These are phyloP conservation scores for Penstemon davidsonii DNA, from an alignment of 257 asterid species.

Conservation along the genomic window DNA sequence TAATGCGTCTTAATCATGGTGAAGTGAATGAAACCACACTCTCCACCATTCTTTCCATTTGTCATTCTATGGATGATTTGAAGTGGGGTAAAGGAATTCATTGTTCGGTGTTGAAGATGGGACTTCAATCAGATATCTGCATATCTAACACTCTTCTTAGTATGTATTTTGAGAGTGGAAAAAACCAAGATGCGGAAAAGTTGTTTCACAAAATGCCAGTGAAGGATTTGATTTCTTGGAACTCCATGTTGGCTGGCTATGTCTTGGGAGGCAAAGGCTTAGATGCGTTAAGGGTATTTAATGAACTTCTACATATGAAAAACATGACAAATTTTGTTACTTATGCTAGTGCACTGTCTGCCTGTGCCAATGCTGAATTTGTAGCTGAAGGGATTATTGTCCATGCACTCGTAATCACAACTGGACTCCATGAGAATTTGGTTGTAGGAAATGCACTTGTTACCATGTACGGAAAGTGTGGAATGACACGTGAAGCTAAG, in stretches of 20 bases:
- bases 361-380: conserved; percentile 58
- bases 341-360: conserved; percentile 74
- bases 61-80: conserved; percentile 49
- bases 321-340: conserved; percentile 53
- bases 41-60: conserved; percentile 57
- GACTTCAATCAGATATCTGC: conserved; percentile 58
- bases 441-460: conserved; percentile 84
- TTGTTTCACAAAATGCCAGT: conserved; percentile 54
- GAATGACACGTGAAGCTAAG: conserved; percentile 54
- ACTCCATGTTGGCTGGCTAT: conserved; percentile 82
- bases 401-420: conserved; percentile 57
- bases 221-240: conserved; percentile 81
- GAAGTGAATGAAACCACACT: conserved; percentile 66
- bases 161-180: conserved; percentile 67
- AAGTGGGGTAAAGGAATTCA: conserved; percentile 81
- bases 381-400: conserved; percentile 55
- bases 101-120: conserved; percentile 68
- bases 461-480: conserved; percentile 81
- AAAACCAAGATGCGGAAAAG: conserved; percentile 54
- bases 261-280: conserved; percentile 52
- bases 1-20: conserved; percentile 61
- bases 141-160: conserved; percentile 67
- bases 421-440: conserved; percentile 58
- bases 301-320: conserved; percentile 41
- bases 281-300: conserved; percentile 55